phyloP scores from a whole-genome alignment of 2,329 filamentous ascomycete species.

The Pseudopyrenochaeta lycopersici region DNA sequence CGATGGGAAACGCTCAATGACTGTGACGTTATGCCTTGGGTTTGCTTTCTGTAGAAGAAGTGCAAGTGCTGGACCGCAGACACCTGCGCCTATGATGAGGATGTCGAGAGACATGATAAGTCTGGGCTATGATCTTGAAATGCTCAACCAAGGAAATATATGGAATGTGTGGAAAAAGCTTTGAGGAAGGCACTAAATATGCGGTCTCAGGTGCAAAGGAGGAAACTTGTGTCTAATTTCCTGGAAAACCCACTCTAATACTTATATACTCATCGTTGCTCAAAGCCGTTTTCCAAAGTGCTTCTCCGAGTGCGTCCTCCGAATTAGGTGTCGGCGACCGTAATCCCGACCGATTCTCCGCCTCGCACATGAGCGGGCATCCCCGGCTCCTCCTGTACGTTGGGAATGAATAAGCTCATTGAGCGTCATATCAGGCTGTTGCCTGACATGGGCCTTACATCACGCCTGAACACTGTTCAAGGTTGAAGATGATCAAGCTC shows the following conservation, averaged over 20 bases:
- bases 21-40: conserved; percentile 46
- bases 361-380: background rate
- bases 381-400: background rate
- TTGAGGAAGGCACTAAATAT: background rate
- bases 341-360: background rate
- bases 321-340: background rate
- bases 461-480: background rate
- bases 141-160: background rate
- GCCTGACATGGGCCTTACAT: background rate
- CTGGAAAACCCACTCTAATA: background rate
- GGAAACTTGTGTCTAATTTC: background rate
- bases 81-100: conserved; percentile 40
- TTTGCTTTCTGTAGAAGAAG: conserved; percentile 59
- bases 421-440: background rate
- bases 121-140: background rate
- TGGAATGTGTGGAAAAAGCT: background rate
- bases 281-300: background rate
- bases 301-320: background rate
- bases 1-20: conserved; percentile 53
- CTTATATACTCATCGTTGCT: background rate
- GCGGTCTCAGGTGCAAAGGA: background rate
- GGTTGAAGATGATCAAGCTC: background rate
- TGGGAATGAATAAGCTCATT: background rate
- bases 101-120: conserved; percentile 29
- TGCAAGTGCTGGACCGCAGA: conserved; percentile 53